A percentile compares a stretch with the other conserved stretches of the same genome.
Evolutionary conservation across 1,284 basidiomycete species (phyloP).

Genomic region (Ganoderma meredithae): DNA sequence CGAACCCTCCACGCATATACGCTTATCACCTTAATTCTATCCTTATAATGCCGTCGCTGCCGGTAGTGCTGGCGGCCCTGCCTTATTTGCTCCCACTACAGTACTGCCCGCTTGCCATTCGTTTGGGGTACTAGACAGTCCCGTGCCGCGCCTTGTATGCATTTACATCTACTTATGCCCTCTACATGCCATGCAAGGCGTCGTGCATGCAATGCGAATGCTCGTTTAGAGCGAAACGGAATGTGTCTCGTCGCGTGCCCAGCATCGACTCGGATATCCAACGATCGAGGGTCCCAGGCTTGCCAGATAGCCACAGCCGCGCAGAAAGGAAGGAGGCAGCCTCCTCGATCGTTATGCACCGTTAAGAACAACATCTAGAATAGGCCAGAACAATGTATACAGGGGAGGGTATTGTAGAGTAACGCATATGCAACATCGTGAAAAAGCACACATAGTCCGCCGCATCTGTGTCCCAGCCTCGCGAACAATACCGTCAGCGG

Average conservation of each 20-base stretch:
- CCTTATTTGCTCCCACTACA: conserved; percentile 1
- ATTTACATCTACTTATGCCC: background rate
- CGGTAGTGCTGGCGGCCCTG: conserved; percentile 16
- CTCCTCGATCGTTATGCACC: background rate
- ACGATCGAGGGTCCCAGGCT: background rate
- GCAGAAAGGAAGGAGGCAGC: background rate
- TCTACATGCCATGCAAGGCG: background rate
- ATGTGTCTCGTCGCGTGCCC: background rate
- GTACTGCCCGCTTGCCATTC: background rate
- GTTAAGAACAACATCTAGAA: conserved; percentile 30
- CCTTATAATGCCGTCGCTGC: conserved; percentile 24
- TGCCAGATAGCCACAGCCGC: background rate
- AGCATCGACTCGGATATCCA: background rate
- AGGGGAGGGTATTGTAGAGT: conserved; percentile 40
- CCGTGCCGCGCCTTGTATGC: background rate
- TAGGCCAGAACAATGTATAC: conserved; percentile 35
- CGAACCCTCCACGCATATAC: conserved; percentile 1
- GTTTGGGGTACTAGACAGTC: background rate
- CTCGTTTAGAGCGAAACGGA: conserved; percentile 10
- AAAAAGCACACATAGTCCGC: conserved; percentile 27
- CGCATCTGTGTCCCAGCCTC: background rate
- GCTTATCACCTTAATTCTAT: conserved; percentile 32
- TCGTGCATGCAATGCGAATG: conserved; percentile 6
- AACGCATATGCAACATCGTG: conserved; percentile 37
- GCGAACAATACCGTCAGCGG: too few species aligned